phyloP scores from a whole-genome alignment of 2,329 filamentous ascomycete species.

The Ophiostoma tasmaniense region DNA sequence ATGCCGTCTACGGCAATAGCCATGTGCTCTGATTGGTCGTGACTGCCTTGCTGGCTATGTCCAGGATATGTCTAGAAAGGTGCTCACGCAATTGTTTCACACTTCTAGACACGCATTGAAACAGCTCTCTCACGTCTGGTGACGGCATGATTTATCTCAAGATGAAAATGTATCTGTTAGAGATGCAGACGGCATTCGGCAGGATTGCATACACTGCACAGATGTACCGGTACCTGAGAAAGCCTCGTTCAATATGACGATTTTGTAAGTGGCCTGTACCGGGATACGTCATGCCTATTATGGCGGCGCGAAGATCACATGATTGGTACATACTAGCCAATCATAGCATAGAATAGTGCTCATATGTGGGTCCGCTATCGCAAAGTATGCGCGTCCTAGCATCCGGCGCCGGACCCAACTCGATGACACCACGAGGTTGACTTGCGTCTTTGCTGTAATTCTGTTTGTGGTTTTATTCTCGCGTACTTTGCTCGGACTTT shows the following conservation, averaged over 20 bases:
- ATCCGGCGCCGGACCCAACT: background rate
- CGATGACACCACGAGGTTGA: background rate
- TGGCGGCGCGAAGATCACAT: background rate
- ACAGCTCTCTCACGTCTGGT: background rate
- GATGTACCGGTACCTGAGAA: conserved; percentile 1
- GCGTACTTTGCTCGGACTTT: background rate
- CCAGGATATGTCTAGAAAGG: background rate
- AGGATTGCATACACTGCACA: background rate
- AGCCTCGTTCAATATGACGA: background rate
- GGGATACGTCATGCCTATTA: conserved; percentile 4
- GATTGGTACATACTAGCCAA: background rate
- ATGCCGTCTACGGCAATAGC: background rate
- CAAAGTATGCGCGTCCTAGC: conserved; percentile 6
- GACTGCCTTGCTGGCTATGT: background rate
- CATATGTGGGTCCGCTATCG: background rate
- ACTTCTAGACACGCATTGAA: background rate
- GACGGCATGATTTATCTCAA: background rate
- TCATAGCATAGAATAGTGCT: background rate
- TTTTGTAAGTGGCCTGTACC: conserved; percentile 3
- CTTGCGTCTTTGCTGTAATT: background rate
- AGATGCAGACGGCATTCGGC: no score
- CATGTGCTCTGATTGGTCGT: background rate
- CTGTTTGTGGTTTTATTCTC: background rate
- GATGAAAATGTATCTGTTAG: background rate
- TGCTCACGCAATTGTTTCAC: background rate